These are phyloP conservation scores for Picea abies DNA, from an alignment of 83 land plant genomes.

Conservation along the genomic window DNA sequence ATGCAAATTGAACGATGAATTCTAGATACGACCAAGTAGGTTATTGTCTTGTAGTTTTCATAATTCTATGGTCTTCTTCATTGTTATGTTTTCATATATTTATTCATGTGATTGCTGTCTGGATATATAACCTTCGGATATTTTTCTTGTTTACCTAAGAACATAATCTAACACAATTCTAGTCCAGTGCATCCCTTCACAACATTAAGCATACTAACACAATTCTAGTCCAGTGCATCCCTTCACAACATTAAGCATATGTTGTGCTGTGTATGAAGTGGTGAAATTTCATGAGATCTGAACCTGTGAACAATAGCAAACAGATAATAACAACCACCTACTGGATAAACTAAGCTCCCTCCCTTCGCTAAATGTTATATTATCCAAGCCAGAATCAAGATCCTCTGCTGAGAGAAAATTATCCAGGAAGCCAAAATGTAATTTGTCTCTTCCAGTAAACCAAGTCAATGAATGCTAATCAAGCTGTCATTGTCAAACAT, in stretches of 20 bases:
- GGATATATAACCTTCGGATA: not conserved
- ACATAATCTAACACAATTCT: not conserved
- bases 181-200: not conserved
- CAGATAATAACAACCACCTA: not conserved
- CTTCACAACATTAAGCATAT: too few species aligned
- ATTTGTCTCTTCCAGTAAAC: not conserved
- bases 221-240: not conserved
- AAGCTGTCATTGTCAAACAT: slow-evolving; percentile 1
- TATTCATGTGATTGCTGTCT: not conserved
- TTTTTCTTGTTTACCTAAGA: not conserved
- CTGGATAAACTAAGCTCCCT: not conserved
- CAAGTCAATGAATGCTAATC: not conserved
- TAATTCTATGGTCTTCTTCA: not conserved
- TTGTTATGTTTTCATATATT: not conserved
- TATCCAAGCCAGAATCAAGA: slow-evolving; percentile 2
- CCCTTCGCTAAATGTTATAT: not conserved
- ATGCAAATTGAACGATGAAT: not conserved
- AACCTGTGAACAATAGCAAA: not conserved
- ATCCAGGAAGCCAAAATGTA: not conserved
- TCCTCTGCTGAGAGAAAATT: not conserved
- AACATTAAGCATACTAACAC: not conserved
- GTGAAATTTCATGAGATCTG: too few species aligned
- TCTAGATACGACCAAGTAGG: too few species aligned
- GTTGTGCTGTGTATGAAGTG: too few species aligned
- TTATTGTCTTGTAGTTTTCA: not conserved